Conservation (phyloP, 2,329 filamentous ascomycete genomes). For the Pseudocercospora ulei region DNA sequence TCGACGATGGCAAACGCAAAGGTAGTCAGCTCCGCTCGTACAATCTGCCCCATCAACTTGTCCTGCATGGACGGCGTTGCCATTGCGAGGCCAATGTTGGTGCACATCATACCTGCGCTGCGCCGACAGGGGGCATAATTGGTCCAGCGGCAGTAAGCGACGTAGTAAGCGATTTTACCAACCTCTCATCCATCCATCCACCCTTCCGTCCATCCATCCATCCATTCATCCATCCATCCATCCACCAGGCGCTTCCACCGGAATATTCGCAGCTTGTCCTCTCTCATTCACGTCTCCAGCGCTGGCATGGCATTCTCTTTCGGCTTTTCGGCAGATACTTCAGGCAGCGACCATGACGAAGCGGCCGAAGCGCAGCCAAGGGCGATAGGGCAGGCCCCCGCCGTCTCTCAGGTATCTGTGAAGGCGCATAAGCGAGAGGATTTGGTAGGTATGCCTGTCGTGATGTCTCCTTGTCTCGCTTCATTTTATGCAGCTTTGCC, state of each 20-base stretch:
- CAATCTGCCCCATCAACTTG: no score
- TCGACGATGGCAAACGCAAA: no score
- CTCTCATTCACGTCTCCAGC: neutral
- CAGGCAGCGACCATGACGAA: slow-evolving; percentile 40
- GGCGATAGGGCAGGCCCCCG: slow-evolving; percentile 1
- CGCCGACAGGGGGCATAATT: no score
- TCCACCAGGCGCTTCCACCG: neutral
- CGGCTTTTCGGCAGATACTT: slow-evolving; percentile 51
- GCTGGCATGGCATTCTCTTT: slow-evolving; percentile 44
- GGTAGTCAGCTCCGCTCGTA: no score
- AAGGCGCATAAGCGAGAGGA: slow-evolving; percentile 38
- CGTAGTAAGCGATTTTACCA: neutral
- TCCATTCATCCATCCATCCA: no score
- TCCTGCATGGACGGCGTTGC: no score
- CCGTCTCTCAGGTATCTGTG: slow-evolving; percentile 19
- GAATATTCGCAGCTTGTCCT: neutral
- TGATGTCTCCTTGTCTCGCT: neutral
- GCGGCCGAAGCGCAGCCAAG: neutral
- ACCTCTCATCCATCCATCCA: neutral
- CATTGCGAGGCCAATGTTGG: no score
- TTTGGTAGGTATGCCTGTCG: slow-evolving; percentile 38
- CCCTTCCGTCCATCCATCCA: no score
- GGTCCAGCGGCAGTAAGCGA: no score
- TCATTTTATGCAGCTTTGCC: slow-evolving; percentile 10
- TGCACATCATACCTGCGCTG: no score